Evolutionary conservation across 352 stramenopile genomes (phyloP), one percentile per base, ranked within the genome.

Genomic region (Phytopythium litorale): DNA sequence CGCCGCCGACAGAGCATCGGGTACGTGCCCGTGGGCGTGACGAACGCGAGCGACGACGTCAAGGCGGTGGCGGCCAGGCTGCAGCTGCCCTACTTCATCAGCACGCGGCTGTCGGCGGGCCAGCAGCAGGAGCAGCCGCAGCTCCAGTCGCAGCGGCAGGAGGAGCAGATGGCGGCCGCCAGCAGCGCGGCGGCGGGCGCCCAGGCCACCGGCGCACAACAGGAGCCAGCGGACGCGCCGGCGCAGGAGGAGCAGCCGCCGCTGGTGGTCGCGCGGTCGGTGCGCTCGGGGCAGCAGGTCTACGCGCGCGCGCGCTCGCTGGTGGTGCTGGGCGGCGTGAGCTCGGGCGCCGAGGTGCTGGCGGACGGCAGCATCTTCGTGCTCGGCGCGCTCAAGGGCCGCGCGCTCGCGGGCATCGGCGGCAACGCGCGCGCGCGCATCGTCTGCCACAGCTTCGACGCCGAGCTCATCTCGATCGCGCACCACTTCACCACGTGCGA

Each of bases 401-500:
- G 88, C 37, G 88, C 88, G 33, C 80, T 97, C 63, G 88, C 88
- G 38, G 88, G 88, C 30, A 90, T 97, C 35, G 79, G 81, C 32
- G 88, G 88, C 57, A 87, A 93, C 71, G 73, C 77, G 25, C 59
- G 43, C 30, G 87, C 87, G 15, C 79, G 76, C 55, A 87, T 91
- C 64, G 65, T 84, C 25, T 91, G 79, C 58, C 79, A 89, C 66
- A 83, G 75, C 59, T 97, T 97, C 63, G 88, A 97, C 66, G 88
- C 87, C 11, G 88, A 97, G 73, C 81, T 97, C 64, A 82, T 97
- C 57, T 94, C 87, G 56, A 94, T 97, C 71, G 87, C 83, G 42
- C 84, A 97, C 67, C 85, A 87, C 66, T 96, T 96, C 62, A 96
- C 88, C 38, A 96, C 88, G n/a, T 95, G 84, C 65, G 87, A 96